Evolutionary conservation across 768 basidiomycete genomes (phyloP), one percentile per base, ranked within the genome.

Genomic region (Rhizopogon vesiculosus): DNA sequence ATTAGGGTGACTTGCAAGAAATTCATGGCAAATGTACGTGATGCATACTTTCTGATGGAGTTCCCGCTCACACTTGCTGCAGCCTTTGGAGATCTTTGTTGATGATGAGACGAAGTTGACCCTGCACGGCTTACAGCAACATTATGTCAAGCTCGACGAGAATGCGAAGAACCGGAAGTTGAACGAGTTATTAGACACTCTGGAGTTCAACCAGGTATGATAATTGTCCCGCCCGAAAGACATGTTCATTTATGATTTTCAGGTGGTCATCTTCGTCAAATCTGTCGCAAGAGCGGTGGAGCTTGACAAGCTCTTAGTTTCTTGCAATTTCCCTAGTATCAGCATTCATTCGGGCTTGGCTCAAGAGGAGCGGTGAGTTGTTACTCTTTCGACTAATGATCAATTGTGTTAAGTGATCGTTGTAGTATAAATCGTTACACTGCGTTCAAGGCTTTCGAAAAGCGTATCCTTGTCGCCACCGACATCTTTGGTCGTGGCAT

Each of bases 211-310:
- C 71, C 97, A 99, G 70, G 96, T 93, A 54, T 42, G 44, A 42
- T 51, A 25, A 12, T 1, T 28, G 38, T 33, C 12, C 15, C 42
- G 18, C 42, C 41, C 2, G n/a, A 45, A 15, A 7, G 10, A 8
- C 5, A 42, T 55, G 16, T 48, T 6, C 12, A 15, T 29, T 29
- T 33, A 16, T 22, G 42, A n/a, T 49, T 31, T 15, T 31, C 50
- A 98, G 96, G 97, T 99, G 64, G 96, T 98, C 59, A 99, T 99
- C 62, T 99, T 99, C 61, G 97, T 99, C 57, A 99, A 98, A 74
- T 98, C 96, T 9, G 96, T 98, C 45, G 89, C 91, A 22, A 89
- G 97, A 60, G 97, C 96, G 1, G 94, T 93, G 55, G 94, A 98
- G 72, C 76, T 99, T 58, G 97, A 99, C 77, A 94, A 94, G 70